Percentiles rank a stretch among this genome's conserved stretches.
Conservation (phyloP, 371 early-diverging fungal genomes). For the Mycotypha africana region DNA sequence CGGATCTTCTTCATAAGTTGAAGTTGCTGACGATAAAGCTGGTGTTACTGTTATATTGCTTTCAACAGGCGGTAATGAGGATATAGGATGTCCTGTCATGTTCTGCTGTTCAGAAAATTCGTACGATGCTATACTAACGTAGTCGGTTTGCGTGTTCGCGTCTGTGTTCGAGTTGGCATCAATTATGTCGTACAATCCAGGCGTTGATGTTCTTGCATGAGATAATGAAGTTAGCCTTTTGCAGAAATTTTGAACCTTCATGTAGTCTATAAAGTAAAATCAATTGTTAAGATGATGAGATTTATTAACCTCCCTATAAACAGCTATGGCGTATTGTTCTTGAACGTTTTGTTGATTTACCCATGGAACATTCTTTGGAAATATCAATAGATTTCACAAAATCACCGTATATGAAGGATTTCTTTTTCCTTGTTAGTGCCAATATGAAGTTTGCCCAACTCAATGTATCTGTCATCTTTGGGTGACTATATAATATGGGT, state of each 20-base stretch:
- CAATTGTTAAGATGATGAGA: neutral
- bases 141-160: too few relatives aligned
- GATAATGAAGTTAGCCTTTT: slow-evolving; percentile 8
- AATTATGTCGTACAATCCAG: too few relatives aligned
- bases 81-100: too few relatives aligned
- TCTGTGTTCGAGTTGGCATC: too few relatives aligned
- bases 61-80: too few relatives aligned
- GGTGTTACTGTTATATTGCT: too few relatives aligned
- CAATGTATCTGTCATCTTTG: slow-evolving; percentile 46
- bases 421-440: slow-evolving; percentile 40
- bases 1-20: too few relatives aligned
- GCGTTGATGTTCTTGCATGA: too few relatives aligned
- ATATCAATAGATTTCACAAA: slow-evolving; percentile 29
- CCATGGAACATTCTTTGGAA: slow-evolving; percentile 22
- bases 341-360: slow-evolving; percentile 7
- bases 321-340: neutral
- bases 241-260: slow-evolving; percentile 22
- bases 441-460: slow-evolving; percentile 59
- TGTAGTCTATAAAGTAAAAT: neutral
- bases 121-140: too few relatives aligned
- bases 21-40: too few relatives aligned
- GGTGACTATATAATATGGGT: slow-evolving; percentile 45
- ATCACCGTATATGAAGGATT: slow-evolving; percentile 26
- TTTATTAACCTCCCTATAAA: too few relatives aligned
- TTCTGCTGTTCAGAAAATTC: too few relatives aligned